Evolutionary conservation across 257 asterid genomes (phyloP).

Genomic region (Gentiana macrophylla): DNA sequence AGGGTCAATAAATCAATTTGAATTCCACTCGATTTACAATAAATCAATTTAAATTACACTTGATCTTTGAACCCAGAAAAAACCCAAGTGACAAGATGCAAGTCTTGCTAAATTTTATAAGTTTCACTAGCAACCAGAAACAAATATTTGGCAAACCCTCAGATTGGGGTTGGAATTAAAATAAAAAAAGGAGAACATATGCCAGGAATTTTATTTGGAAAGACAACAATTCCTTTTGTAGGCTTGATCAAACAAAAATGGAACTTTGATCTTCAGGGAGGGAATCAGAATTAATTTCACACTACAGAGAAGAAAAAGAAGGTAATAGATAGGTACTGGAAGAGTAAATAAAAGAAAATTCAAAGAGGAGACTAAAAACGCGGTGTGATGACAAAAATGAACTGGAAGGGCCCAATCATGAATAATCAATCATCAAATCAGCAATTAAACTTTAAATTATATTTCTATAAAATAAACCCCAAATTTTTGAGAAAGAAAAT

Average conservation of each 20-base stretch:
- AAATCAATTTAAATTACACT: not conserved
- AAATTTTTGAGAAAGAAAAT: conserved; percentile 18
- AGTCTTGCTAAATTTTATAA: not conserved
- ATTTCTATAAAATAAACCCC: not conserved
- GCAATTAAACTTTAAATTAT: not conserved
- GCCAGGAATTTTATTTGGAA: not conserved
- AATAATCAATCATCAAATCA: conserved; percentile 2
- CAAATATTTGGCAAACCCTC: conserved; percentile 15
- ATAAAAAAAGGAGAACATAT: not conserved
- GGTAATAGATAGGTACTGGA: not conserved
- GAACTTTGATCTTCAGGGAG: conserved; percentile 50
- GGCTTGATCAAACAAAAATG: conserved; percentile 16
- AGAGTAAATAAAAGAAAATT: conserved; percentile 5
- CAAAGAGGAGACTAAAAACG: conserved; percentile 31
- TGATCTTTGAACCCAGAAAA: conserved; percentile 8
- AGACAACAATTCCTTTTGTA: conserved; percentile 4
- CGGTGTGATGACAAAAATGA: conserved; percentile 69
- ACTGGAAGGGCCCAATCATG: conserved; percentile 23
- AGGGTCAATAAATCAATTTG: not conserved
- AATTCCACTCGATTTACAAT: conserved; percentile 2
- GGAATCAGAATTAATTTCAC: conserved; percentile 18
- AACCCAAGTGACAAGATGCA: conserved; percentile 9
- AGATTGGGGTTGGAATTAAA: not conserved
- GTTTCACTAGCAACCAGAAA: conserved; percentile 19
- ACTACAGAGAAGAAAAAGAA: conserved; percentile 11